phyloP scores from a whole-genome alignment of 208 protist species.

The Vickermania spadyakhi region DNA sequence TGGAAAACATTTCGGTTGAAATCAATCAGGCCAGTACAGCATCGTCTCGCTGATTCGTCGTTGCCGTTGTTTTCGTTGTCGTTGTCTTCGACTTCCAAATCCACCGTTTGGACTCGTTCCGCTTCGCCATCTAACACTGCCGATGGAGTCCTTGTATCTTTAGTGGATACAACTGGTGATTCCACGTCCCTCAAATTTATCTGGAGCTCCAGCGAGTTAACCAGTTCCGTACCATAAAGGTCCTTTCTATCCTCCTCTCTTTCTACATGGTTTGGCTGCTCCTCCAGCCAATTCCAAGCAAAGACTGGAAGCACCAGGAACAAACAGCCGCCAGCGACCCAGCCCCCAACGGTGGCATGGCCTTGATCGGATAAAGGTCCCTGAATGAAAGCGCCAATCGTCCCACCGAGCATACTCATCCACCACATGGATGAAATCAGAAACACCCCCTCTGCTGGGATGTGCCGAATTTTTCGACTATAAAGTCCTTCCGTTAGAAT shows the following conservation, averaged over 20 bases:
- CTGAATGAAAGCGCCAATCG: slow-evolving; percentile 30
- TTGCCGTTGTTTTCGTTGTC: background rate
- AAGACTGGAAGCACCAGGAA: slow-evolving; percentile 35
- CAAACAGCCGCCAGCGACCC: slow-evolving; percentile 46
- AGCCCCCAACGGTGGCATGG: slow-evolving; percentile 32
- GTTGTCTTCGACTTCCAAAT: background rate
- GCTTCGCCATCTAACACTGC: slow-evolving; percentile 6
- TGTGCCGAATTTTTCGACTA: slow-evolving; percentile 46
- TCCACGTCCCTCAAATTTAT: too few relatives aligned
- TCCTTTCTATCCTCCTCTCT: slow-evolving; percentile 20
- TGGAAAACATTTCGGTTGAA: slow-evolving; percentile 39
- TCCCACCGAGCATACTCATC: slow-evolving; percentile 32
- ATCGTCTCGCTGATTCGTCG: background rate
- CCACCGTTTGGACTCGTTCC: background rate
- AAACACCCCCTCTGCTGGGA: slow-evolving; percentile 27
- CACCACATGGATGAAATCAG: slow-evolving; percentile 65
- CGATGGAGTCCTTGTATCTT: too few relatives aligned
- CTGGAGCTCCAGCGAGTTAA: slow-evolving; percentile 1
- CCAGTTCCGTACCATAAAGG: background rate
- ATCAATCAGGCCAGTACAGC: slow-evolving; percentile 34
- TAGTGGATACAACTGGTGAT: too few relatives aligned
- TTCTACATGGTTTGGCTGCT: slow-evolving; percentile 46
- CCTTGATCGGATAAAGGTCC: slow-evolving; percentile 47
- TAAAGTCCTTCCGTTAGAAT: slow-evolving; percentile 74
- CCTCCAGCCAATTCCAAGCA: slow-evolving; percentile 58